A percentile compares a stretch with the other conserved stretches of the same genome.
Evolutionary conservation across 2,329 filamentous ascomycete genomes (phyloP).

Genomic region (Fusarium nematophilum): DNA sequence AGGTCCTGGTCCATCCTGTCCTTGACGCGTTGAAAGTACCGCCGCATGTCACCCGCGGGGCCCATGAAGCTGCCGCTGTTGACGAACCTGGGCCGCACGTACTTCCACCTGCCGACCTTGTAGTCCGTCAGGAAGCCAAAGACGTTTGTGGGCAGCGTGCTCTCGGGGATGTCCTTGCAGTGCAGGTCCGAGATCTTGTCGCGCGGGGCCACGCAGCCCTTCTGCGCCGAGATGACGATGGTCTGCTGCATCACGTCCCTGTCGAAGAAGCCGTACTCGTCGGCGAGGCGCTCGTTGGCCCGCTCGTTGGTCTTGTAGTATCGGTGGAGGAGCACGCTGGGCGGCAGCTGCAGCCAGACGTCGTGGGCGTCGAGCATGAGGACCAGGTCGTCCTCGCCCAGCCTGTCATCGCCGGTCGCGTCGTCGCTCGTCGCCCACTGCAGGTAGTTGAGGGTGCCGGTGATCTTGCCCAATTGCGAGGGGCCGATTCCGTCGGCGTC

Average conservation of each 20-base stretch:
- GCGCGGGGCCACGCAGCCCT: conserved; percentile 39
- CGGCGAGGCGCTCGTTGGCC: conserved; percentile 34
- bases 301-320: conserved; percentile 38
- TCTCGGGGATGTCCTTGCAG: conserved; percentile 39
- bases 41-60: conserved; percentile 42
- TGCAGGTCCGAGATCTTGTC: conserved; percentile 41
- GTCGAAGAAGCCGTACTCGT: conserved; percentile 35
- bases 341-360: conserved; percentile 47
- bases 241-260: conserved; percentile 37
- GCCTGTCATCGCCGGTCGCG: conserved; percentile 24
- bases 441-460: conserved; percentile 44
- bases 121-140: conserved; percentile 41
- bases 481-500: conserved; percentile 38
- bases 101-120: conserved; percentile 27
- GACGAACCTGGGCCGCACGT: conserved; percentile 44
- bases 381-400: conserved; percentile 43
- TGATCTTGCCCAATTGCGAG: conserved; percentile 46
- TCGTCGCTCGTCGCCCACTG: conserved; percentile 35
- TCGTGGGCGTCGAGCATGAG: conserved; percentile 48
- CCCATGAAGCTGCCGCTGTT: conserved; percentile 48
- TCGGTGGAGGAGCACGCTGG: conserved; percentile 44
- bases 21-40: conserved; percentile 41
- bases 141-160: conserved; percentile 34
- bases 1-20: conserved; percentile 41
- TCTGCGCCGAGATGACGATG: conserved; percentile 41